Evolutionary conservation across 495 filamentous ascomycete species (phyloP).

Genomic region (Daldinia caldariorum): DNA sequence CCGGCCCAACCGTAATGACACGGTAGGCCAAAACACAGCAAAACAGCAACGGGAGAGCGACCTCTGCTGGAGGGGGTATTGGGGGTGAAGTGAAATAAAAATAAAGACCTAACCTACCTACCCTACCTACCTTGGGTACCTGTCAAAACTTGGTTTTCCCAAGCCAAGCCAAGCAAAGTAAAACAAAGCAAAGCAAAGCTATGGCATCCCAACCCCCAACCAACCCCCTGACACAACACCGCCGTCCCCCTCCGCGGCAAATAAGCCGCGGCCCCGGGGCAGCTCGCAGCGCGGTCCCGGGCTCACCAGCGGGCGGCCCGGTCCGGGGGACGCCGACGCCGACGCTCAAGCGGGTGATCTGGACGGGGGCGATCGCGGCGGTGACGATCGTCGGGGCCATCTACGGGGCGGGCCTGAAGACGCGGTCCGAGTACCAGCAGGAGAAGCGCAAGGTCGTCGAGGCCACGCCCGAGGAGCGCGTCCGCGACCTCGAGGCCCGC

Average conservation of each 20-base stretch:
- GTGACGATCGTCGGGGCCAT: conserved; percentile 60
- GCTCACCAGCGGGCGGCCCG: neutral
- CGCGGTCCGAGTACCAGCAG: conserved; percentile 54
- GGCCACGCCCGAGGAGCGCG: conserved; percentile 49
- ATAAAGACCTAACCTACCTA: too few relatives aligned
- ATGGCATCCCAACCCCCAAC: neutral
- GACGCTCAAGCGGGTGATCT: conserved; percentile 50
- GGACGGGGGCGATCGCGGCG: conserved; percentile 60
- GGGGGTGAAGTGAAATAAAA: conserved; percentile 7
- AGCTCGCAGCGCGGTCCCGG: neutral
- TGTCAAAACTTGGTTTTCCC: too few relatives aligned
- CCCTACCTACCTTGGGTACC: too few relatives aligned
- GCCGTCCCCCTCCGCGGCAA: neutral
- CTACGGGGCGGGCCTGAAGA: conserved; percentile 70
- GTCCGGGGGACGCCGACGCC: neutral
- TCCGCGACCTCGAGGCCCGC: conserved; percentile 50
- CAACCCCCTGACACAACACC: neutral
- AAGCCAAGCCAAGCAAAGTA: neutral
- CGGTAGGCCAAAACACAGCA: neutral
- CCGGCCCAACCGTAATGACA: neutral
- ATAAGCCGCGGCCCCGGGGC: neutral
- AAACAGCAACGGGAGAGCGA: conserved; percentile 31
- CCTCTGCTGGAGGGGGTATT: conserved; percentile 41
- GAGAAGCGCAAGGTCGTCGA: conserved; percentile 49
- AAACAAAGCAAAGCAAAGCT: neutral